These are phyloP conservation scores for Sideroxylon spinosum DNA, from an alignment of 179 eudicot genomes.

Conservation along the genomic window DNA sequence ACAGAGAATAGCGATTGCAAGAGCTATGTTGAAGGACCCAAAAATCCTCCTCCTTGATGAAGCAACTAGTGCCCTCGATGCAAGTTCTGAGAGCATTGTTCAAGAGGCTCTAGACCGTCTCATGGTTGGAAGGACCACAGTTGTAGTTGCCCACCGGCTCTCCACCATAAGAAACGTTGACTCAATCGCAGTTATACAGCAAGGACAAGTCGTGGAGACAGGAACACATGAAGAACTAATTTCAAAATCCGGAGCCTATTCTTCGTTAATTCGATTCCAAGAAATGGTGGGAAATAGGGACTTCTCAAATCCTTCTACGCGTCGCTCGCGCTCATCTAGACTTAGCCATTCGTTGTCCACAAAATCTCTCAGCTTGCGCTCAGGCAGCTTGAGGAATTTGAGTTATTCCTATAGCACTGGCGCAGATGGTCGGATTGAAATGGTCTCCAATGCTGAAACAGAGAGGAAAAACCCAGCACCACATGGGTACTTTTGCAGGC, in stretches of 20 bases:
- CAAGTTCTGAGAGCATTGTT: constrained; percentile 91
- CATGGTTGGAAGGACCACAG: constrained; percentile 94
- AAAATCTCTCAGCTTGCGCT: constrained; percentile 89
- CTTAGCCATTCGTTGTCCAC: constrained; percentile 85
- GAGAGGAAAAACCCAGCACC: constrained; percentile 92
- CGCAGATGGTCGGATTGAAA: constrained; percentile 92
- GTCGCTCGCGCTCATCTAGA: constrained; percentile 70
- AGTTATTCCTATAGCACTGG: constrained; percentile 95
- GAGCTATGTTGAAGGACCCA: constrained; percentile 96
- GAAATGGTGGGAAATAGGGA: constrained; percentile 95
- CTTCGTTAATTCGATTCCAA: constrained; percentile 89
- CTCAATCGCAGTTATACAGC: constrained; percentile 82
- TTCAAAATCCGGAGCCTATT: constrained; percentile 76
- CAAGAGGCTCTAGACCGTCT: constrained; percentile 96
- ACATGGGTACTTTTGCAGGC: constrained; percentile 62
- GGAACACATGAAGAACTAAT: constrained; percentile 91
- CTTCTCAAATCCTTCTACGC: constrained; percentile 82
- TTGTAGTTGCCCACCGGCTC: constrained; percentile 95
- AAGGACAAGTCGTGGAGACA: constrained; percentile 88
- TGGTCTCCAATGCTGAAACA: constrained; percentile 89
- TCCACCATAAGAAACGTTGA: constrained; percentile 92
- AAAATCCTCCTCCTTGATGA: constrained; percentile 93
- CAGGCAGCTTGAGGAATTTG: constrained; percentile 90
- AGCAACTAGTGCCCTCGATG: constrained; percentile 98
- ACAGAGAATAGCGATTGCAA: constrained; percentile 95